phyloP scores from a whole-genome alignment of 345 rosid genomes.

The Syzygium grande region DNA sequence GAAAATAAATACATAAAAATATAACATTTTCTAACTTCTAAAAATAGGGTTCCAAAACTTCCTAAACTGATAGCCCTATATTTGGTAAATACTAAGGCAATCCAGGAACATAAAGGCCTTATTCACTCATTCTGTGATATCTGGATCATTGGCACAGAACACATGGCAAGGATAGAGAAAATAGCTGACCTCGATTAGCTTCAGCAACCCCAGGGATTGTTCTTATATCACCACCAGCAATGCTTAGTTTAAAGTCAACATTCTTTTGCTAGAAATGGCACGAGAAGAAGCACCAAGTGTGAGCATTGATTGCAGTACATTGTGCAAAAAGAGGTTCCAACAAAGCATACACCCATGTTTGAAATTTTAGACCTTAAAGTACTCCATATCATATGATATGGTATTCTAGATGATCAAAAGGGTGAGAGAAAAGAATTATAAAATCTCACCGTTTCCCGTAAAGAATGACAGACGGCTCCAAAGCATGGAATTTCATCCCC shows the following conservation, averaged over 20 bases:
- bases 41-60: too few relatives aligned
- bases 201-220: conserved; percentile 81
- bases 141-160: background rate
- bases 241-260: conserved; percentile 65
- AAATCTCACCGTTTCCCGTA: conserved; percentile 55
- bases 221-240: conserved; percentile 73
- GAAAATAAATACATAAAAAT: too few relatives aligned
- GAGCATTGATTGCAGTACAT: background rate
- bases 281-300: background rate
- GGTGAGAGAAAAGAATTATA: background rate
- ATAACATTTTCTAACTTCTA: too few relatives aligned
- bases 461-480: conserved; percentile 77
- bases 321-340: background rate
- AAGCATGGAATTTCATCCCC: conserved; percentile 82
- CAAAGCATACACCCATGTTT: background rate
- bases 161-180: background rate
- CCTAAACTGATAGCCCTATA: too few relatives aligned
- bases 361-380: background rate
- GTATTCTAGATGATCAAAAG: background rate
- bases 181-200: conserved; percentile 65
- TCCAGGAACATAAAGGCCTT: background rate
- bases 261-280: conserved; percentile 47
- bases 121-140: background rate
- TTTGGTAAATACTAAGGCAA: background rate
- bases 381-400: background rate